A percentile compares a stretch with the other conserved stretches of the same genome.
phyloP scores from a whole-genome alignment of 2,329 filamentous ascomycete species.

The Trichoderma atrobrunneum region DNA sequence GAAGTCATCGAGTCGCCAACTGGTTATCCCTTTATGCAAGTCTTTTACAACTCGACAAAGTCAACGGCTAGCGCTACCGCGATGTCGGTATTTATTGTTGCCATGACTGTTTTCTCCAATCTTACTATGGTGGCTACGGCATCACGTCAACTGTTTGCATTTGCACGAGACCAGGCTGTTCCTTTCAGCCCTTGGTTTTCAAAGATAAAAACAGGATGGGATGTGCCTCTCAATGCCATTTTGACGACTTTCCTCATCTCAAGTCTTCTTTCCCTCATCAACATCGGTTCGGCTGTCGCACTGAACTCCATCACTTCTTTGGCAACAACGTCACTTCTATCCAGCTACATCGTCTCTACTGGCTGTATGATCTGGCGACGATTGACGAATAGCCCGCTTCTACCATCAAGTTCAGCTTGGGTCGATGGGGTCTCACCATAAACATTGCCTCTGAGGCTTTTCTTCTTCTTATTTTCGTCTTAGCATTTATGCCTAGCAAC shows the following conservation, averaged over 20 bases:
- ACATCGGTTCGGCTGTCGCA: constrained; percentile 32
- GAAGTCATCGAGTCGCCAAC: constrained; percentile 43
- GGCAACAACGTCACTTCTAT: background rate
- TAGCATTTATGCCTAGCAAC: background rate
- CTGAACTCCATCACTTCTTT: constrained; percentile 9
- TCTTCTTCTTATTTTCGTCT: background rate
- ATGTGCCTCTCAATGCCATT: constrained; percentile 19
- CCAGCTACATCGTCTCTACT: constrained; percentile 5
- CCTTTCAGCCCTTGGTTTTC: constrained; percentile 32
- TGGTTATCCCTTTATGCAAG: constrained; percentile 57
- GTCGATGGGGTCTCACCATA: background rate
- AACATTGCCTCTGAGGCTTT: background rate
- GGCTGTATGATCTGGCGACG: constrained; percentile 6
- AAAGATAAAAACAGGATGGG: constrained; percentile 21
- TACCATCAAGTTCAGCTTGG: background rate
- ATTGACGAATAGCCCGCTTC: background rate
- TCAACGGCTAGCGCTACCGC: constrained; percentile 46
- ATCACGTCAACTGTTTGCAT: constrained; percentile 56
- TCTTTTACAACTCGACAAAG: constrained; percentile 50
- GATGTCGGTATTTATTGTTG: constrained; percentile 44
- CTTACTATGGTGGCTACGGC: constrained; percentile 56
- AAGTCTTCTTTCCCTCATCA: constrained; percentile 33
- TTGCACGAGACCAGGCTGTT: constrained; percentile 37
- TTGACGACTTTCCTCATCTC: constrained; percentile 28
- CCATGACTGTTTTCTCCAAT: constrained; percentile 47